These are phyloP conservation scores for Candida odintsovae DNA, from an alignment of 805 yeast species.

Conservation along the genomic window DNA sequence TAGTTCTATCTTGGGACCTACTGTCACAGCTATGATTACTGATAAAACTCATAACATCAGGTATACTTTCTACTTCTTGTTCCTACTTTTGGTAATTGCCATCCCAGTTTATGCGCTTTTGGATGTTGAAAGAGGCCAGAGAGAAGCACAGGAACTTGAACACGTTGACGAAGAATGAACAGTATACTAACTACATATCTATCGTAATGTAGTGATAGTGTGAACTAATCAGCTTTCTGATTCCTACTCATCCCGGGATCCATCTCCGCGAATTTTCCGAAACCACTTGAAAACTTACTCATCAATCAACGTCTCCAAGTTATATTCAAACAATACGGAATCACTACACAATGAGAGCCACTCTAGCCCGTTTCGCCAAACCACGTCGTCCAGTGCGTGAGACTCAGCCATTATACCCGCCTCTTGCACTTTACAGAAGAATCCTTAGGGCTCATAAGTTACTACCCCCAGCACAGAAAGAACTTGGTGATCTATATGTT, in stretches of 20 bases:
- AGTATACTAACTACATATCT: too few species aligned
- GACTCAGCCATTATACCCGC: conserved; percentile 65
- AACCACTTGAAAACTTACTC: background rate
- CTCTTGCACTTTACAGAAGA: conserved; percentile 70
- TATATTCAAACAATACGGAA: background rate
- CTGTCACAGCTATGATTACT: conserved; percentile 64
- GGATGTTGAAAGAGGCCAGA: conserved; percentile 57
- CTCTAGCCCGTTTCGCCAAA: conserved; percentile 9
- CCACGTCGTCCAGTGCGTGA: conserved; percentile 16
- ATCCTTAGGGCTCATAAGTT: conserved; percentile 73
- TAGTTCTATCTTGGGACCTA: conserved; percentile 68
- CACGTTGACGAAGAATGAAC: conserved; percentile 14
- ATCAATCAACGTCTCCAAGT: background rate
- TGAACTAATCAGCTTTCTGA: too few species aligned
- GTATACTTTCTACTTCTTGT: conserved; percentile 62
- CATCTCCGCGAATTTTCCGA: background rate
- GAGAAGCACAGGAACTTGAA: conserved; percentile 43
- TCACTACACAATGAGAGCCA: conserved; percentile 9
- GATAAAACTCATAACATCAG: conserved; percentile 71
- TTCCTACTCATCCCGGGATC: too few species aligned
- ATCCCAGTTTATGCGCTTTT: conserved; percentile 50
- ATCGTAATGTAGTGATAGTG: too few species aligned
- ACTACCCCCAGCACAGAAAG: conserved; percentile 64
- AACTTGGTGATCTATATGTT: conserved; percentile 86
- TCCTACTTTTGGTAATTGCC: conserved; percentile 46